These are phyloP conservation scores for Mallotus japonicus DNA, from an alignment of 441 rosid species.

Conservation along the genomic window DNA sequence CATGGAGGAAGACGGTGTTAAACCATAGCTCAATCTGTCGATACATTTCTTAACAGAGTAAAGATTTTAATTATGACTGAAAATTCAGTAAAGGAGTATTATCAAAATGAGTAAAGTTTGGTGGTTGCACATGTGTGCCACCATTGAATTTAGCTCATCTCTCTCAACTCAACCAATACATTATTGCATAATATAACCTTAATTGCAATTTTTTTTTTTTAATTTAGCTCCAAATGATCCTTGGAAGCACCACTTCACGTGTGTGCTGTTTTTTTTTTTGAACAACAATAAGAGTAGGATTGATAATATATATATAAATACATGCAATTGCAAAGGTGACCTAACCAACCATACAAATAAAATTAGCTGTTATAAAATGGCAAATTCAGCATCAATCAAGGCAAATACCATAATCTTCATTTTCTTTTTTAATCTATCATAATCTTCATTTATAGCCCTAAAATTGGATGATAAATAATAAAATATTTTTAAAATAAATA, in stretches of 20 bases:
- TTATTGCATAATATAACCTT: background rate
- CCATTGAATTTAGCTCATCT: background rate
- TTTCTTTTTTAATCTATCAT: background rate
- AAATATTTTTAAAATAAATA: too few species aligned
- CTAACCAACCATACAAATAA: background rate
- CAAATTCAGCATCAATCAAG: background rate
- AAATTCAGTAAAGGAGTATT: too few species aligned
- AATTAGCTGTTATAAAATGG: background rate
- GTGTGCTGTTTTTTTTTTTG: slow-evolving; percentile 15
- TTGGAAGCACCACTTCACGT: slow-evolving; percentile 18
- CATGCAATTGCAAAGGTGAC: slow-evolving; percentile 31
- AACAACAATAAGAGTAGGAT: too few species aligned
- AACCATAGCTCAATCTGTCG: too few species aligned
- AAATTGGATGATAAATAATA: too few species aligned
- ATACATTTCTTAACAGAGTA: too few species aligned
- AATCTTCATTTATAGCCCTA: too few species aligned
- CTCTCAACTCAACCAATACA: background rate
- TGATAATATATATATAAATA: slow-evolving; percentile 25
- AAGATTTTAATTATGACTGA: too few species aligned
- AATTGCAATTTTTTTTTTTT: background rate
- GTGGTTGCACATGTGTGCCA: too few species aligned
- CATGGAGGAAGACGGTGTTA: too few species aligned
- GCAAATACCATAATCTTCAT: slow-evolving; percentile 6
- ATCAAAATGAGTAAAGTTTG: too few species aligned
- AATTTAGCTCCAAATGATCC: background rate